Conservation (phyloP, 2,329 filamentous ascomycete species). For the Meredithiella fracta region DNA sequence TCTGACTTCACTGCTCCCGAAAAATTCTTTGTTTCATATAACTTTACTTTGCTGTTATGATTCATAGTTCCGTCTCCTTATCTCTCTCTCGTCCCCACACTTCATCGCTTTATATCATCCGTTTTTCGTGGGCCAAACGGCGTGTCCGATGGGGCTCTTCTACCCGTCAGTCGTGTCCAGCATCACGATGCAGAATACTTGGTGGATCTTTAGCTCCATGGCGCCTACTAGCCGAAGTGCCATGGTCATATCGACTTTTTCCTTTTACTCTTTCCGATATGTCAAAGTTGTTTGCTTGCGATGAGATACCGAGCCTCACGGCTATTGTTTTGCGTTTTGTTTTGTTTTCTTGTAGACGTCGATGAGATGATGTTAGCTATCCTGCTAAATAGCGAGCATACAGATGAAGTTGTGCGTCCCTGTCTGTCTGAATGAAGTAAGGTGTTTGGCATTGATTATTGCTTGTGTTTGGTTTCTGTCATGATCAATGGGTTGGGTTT, state of each 20-base stretch:
- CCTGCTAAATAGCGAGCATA: neutral
- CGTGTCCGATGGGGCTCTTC: neutral
- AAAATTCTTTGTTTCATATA: neutral
- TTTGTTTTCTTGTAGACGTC: conserved; percentile 2
- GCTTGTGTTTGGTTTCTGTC: conserved; percentile 1
- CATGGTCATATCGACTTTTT: neutral
- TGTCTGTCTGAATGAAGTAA: neutral
- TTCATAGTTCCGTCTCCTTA: too few species aligned
- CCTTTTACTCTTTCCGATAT: conserved; percentile 2
- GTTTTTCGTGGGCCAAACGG: neutral
- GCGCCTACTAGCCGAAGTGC: neutral
- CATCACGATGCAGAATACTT: neutral
- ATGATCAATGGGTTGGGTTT: neutral
- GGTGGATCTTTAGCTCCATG: neutral
- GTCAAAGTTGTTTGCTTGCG: conserved; percentile 7
- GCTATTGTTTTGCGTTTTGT: conserved; percentile 11
- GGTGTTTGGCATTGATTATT: neutral
- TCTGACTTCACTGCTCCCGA: too few species aligned
- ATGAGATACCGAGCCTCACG: conserved; percentile 11
- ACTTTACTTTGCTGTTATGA: neutral
- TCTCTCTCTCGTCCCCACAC: neutral
- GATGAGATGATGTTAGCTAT: neutral
- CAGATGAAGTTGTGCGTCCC: neutral
- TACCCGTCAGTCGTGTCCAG: neutral
- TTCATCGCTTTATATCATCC: neutral